These are phyloP conservation scores for Saposhnikovia divaricata DNA, from an alignment of 129 eudicot genomes.

Conservation along the genomic window DNA sequence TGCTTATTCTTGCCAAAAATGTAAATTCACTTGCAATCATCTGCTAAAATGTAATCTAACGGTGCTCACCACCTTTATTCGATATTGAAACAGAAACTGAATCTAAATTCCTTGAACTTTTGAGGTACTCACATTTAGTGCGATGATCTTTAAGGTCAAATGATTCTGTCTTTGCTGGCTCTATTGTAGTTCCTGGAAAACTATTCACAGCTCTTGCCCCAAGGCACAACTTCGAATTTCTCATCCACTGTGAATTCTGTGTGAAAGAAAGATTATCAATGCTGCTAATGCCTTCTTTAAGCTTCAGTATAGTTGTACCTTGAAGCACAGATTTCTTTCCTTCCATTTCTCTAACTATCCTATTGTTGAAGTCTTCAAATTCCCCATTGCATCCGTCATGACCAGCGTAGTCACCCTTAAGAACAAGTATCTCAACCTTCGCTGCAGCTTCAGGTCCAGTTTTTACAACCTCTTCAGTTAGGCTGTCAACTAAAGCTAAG, in stretches of 20 bases:
- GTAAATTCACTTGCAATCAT: not conserved
- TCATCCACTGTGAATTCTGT: slow-evolving; percentile 42
- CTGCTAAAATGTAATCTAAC: not conserved
- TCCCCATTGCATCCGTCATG: slow-evolving; percentile 20
- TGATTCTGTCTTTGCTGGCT: slow-evolving; percentile 52
- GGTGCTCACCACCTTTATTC: not conserved
- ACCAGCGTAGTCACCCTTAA: slow-evolving; percentile 26
- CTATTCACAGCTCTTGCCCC: slow-evolving; percentile 42
- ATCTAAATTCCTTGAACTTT: not conserved
- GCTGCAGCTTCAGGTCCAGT: slow-evolving; percentile 40
- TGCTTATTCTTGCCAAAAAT: not conserved
- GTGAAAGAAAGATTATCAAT: slow-evolving; percentile 34
- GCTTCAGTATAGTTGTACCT: slow-evolving; percentile 26
- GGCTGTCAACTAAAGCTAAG: slow-evolving; percentile 38
- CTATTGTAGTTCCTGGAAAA: slow-evolving; percentile 18
- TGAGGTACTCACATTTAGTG: slow-evolving; percentile 30
- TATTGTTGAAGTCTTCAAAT: slow-evolving; percentile 30
- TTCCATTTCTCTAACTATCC: slow-evolving; percentile 34
- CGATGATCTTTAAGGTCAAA: slow-evolving; percentile 53
- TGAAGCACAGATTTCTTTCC: slow-evolving; percentile 44
- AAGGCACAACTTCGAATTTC: slow-evolving; percentile 30
- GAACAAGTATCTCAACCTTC: slow-evolving; percentile 50
- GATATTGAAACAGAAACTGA: not conserved
- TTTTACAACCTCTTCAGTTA: slow-evolving; percentile 26
- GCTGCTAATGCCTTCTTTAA: slow-evolving; percentile 39